Conservation (phyloP, 345 rosid genomes). For the Aquilaria yunnanensis region DNA sequence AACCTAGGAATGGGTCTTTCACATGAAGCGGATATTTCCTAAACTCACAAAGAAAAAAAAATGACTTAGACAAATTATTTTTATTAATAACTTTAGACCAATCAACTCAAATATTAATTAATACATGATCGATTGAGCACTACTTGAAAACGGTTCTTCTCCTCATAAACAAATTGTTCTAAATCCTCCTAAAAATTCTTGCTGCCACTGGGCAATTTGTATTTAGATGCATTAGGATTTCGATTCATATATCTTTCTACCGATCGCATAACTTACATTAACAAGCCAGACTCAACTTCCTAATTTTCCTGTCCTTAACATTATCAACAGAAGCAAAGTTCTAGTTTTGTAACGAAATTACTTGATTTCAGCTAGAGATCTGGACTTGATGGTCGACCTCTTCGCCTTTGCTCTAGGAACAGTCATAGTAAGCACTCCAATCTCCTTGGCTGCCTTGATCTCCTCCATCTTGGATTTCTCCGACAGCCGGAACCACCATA, state of each 20-base stretch:
- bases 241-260: too few relatives aligned
- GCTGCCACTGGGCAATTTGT: background rate
- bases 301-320: too few relatives aligned
- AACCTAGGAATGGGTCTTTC: background rate
- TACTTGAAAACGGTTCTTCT: background rate
- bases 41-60: background rate
- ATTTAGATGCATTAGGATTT: background rate
- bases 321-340: too few relatives aligned
- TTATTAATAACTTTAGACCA: background rate
- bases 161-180: background rate
- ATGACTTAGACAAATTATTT: background rate
- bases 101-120: background rate
- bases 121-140: background rate
- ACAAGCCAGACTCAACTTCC: too few relatives aligned
- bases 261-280: too few relatives aligned
- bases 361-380: too few relatives aligned
- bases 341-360: too few relatives aligned
- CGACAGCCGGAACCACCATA: conserved; percentile 20
- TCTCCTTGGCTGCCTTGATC: conserved; percentile 33
- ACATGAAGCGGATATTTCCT: background rate
- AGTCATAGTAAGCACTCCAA: conserved; percentile 27
- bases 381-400: too few relatives aligned
- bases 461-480: conserved; percentile 29
- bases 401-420: conserved; percentile 20
- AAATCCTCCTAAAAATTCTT: background rate